Percentiles rank a stretch among this genome's conserved stretches.
phyloP scores from a whole-genome alignment of 1,284 basidiomycete genomes.

The Ustilago trichophora region DNA sequence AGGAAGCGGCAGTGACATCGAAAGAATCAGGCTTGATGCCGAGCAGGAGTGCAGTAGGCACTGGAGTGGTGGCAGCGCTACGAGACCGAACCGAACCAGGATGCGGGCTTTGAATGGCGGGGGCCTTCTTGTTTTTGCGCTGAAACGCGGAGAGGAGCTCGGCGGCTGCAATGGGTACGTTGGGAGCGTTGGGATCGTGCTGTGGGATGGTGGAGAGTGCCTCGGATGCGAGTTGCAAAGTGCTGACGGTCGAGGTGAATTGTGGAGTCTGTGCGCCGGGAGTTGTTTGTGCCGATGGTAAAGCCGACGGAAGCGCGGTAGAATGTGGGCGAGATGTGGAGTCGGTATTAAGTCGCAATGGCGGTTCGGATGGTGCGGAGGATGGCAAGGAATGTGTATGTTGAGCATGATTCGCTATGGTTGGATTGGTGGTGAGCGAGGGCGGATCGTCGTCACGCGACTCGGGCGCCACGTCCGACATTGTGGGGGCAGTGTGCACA shows the following conservation, averaged over 20 bases:
- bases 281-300: conserved; percentile 10
- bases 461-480: conserved; percentile 31
- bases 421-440: not conserved
- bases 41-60: conserved; percentile 17
- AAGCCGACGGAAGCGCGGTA: conserved; percentile 4
- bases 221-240: conserved; percentile 30
- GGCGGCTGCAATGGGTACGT: conserved; percentile 19
- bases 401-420: not conserved
- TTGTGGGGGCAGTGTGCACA: conserved; percentile 6
- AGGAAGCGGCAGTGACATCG: conserved; percentile 26
- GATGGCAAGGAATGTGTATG: not conserved
- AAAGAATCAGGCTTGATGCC: conserved; percentile 16
- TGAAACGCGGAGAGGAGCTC: conserved; percentile 21
- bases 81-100: conserved; percentile 27
- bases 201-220: conserved; percentile 24
- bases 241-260: conserved; percentile 23
- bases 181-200: not conserved
- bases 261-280: conserved; percentile 21
- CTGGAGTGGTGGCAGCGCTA: conserved; percentile 34
- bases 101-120: conserved; percentile 35
- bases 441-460: conserved; percentile 19
- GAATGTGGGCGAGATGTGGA: conserved; percentile 5
- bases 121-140: conserved; percentile 25
- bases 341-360: not conserved
- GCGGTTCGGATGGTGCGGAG: not conserved